Percentiles rank a stretch among this genome's conserved stretches.
Evolutionary conservation across 257 asterid genomes (phyloP).

Genomic region (Solanum chilense): DNA sequence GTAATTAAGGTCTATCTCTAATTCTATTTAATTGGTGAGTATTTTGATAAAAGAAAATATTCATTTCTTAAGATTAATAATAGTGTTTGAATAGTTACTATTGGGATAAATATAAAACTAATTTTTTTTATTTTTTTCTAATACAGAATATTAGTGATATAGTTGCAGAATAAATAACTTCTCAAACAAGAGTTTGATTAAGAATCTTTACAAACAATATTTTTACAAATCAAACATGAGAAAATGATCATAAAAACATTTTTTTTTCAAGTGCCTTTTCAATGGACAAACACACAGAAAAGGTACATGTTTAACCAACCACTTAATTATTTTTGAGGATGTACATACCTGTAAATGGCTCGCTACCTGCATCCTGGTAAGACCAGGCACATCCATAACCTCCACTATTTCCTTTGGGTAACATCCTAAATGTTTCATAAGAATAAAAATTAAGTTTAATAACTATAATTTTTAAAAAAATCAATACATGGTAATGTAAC

Average conservation of each 20-base stretch:
- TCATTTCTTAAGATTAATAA: background rate
- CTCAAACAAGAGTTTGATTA: background rate
- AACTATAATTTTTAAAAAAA: no score
- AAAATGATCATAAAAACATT: background rate
- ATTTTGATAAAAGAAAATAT: background rate
- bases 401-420: no score
- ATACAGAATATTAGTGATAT: background rate
- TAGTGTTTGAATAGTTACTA: background rate
- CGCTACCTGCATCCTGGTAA: no score
- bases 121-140: background rate
- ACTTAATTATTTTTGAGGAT: background rate
- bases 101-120: background rate
- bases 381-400: no score
- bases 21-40: background rate
- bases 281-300: background rate
- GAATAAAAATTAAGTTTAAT: no score
- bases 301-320: no score
- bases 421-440: no score
- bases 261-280: background rate
- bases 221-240: background rate
- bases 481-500: no score
- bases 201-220: background rate
- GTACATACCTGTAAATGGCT: no score
- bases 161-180: background rate
- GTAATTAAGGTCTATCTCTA: background rate